Evolutionary conservation across 805 yeast genomes (phyloP).

Genomic region (Candida rishiriensis): DNA sequence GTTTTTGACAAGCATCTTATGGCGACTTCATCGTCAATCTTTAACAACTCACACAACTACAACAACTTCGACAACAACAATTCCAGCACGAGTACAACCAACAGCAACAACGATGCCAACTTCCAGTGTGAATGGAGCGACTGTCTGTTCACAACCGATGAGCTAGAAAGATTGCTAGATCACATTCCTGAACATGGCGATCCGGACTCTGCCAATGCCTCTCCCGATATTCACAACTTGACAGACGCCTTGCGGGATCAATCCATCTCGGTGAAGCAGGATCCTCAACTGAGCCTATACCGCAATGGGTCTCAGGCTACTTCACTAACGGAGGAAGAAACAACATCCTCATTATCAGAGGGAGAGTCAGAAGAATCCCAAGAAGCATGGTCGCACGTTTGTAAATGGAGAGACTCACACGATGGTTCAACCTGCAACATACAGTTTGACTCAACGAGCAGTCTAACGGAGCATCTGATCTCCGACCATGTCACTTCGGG

Average conservation of each 20-base stretch:
- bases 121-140: slow-evolving; percentile 71
- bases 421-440: slow-evolving; percentile 40
- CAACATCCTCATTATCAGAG: slow-evolving; percentile 1
- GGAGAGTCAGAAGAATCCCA: slow-evolving; percentile 5
- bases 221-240: no score
- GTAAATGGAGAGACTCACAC: slow-evolving; percentile 36
- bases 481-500: slow-evolving; percentile 71
- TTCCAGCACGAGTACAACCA: no score
- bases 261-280: neutral
- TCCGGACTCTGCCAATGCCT: no score
- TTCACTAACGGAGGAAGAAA: neutral
- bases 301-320: neutral
- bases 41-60: no score
- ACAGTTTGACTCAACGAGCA: slow-evolving; percentile 49
- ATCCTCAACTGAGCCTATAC: neutral
- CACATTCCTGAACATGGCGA: slow-evolving; percentile 45
- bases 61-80: no score
- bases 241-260: no score
- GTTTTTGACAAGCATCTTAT: slow-evolving; percentile 43
- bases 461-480: slow-evolving; percentile 67
- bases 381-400: slow-evolving; percentile 11
- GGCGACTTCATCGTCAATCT: neutral
- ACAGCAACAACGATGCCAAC: neutral
- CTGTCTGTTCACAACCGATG: slow-evolving; percentile 56
- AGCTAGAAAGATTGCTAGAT: slow-evolving; percentile 48